Percentiles rank a stretch among this genome's conserved stretches.
Conservation (phyloP, 306 rosid genomes). For the Vigna nakashimae region DNA sequence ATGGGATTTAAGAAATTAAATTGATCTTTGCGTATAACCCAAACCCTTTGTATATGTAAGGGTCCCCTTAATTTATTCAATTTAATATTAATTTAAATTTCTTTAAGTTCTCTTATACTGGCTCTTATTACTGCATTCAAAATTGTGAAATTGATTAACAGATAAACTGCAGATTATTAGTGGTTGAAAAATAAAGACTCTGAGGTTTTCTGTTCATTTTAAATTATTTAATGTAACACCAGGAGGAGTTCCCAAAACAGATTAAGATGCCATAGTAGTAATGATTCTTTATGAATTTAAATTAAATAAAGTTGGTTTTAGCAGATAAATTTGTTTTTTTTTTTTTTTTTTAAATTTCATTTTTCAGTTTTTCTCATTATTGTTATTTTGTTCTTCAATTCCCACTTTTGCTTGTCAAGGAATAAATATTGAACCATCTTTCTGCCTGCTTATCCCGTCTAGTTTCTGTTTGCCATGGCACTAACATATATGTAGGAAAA, state of each 20-base stretch:
- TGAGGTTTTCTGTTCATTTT: slow-evolving; percentile 1
- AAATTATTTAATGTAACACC: slow-evolving; percentile 5
- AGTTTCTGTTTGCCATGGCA: slow-evolving; percentile 28
- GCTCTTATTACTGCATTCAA: slow-evolving; percentile 23
- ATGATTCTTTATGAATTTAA: background rate
- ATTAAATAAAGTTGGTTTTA: background rate
- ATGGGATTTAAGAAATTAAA: slow-evolving; percentile 29
- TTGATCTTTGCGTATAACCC: slow-evolving; percentile 20
- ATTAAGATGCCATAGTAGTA: background rate
- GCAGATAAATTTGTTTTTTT: slow-evolving; percentile 10
- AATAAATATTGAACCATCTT: slow-evolving; percentile 31
- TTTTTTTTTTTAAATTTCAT: slow-evolving; percentile 1
- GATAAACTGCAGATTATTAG: slow-evolving; percentile 23
- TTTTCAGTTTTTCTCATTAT: slow-evolving; percentile 5
- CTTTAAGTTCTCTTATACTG: slow-evolving; percentile 3
- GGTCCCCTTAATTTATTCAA: background rate
- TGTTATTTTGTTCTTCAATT: background rate
- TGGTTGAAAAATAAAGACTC: slow-evolving; percentile 13
- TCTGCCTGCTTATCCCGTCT: slow-evolving; percentile 25
- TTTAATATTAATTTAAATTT: background rate
- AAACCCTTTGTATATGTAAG: background rate
- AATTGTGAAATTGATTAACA: slow-evolving; percentile 22
- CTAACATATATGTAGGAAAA: background rate
- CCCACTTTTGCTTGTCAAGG: slow-evolving; percentile 6
- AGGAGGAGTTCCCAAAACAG: slow-evolving; percentile 5